Base-by-base conservation (phyloP, 164 flowering plant genomes). In the Vitis cinerea region DNA sequence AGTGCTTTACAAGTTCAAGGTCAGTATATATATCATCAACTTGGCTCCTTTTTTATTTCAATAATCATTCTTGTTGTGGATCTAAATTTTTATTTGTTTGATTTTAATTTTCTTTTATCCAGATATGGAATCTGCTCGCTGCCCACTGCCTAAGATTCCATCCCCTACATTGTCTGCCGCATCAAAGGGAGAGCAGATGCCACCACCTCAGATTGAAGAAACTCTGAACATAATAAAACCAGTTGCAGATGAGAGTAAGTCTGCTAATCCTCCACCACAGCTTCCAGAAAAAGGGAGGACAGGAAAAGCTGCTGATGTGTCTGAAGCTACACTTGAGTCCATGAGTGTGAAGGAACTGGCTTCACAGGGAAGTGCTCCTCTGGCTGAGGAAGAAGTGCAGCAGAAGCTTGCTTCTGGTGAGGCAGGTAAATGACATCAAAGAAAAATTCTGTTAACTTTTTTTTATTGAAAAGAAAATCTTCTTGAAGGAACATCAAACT, bases 101-200 rank as follows among this genome's bases (percentile, higher is more conserved):
- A 5, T 50, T 29, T 14, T 17, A 47, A 37, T 6, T 53, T 59
- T 67, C 44, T 50, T 23, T 49, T 56, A 49, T 65, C 47, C 74
- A 90, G 97, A 89, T 79, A 87, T 89, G 90, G 92, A 87, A 75
- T 92, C 97, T 62, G 88, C 94, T 69, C 86, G 93, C 8, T 77
- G 73, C 71, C 78, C 82, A 11, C 88, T 50, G 64, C 89, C 92
- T 15, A 90, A 82, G 75, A 63, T 72, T 27, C 85, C 88, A 53
- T 92, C 97, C 11, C 91, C 91, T 17, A 82, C 91, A n/a, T 68
- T 78, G 59, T 87, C 96, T 76, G 91, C 86, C 49, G 82, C 89
- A 48, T 88, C 91, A 59, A 89, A 81, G 72, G 94, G 87, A 64
- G 88, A 88, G 52, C 66, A 71, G 30, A 70, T 73, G 65, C 75